Conservation (phyloP, 495 filamentous ascomycete genomes). For the Apodospora peruviana region DNA sequence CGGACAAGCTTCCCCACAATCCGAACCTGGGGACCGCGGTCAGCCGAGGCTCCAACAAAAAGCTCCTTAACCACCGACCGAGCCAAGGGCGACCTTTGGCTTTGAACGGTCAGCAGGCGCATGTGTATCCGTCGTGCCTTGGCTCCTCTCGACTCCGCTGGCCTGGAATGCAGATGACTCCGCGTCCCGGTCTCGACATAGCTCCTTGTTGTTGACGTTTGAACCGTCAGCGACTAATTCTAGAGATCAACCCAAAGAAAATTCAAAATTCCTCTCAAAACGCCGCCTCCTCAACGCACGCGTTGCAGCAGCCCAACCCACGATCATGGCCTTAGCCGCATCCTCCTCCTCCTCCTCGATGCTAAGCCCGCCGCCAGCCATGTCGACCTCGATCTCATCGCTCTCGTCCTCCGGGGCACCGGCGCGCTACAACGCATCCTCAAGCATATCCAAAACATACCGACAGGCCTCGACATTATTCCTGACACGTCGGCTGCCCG, state of each 20-base stretch:
- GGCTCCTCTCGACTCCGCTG: not conserved
- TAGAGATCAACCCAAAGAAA: not conserved
- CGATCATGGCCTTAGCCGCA: conserved; percentile 31
- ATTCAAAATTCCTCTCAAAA: not conserved
- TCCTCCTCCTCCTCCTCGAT: conserved; percentile 33
- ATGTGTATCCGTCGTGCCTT: conserved; percentile 5
- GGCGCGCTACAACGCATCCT: conserved; percentile 47
- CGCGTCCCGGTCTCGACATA: not conserved
- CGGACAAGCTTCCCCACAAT: no score
- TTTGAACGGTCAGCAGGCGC: not conserved
- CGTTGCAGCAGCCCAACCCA: not conserved
- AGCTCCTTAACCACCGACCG: not conserved
- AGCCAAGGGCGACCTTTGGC: not conserved
- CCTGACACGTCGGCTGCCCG: conserved; percentile 83
- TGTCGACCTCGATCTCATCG: conserved; percentile 44
- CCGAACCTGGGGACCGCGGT: no score
- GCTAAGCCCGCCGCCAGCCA: conserved; percentile 24
- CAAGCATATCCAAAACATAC: conserved; percentile 76
- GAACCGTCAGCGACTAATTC: not conserved
- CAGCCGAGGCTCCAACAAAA: conserved; percentile 10
- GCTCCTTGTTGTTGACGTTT: not conserved
- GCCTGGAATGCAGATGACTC: not conserved
- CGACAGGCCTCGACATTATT: conserved; percentile 87
- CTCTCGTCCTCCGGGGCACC: conserved; percentile 43
- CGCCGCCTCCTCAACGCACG: not conserved